A percentile compares a stretch with the other conserved stretches of the same genome.
Evolutionary conservation across 495 filamentous ascomycete species (phyloP).

Genomic region (Halenospora varia): DNA sequence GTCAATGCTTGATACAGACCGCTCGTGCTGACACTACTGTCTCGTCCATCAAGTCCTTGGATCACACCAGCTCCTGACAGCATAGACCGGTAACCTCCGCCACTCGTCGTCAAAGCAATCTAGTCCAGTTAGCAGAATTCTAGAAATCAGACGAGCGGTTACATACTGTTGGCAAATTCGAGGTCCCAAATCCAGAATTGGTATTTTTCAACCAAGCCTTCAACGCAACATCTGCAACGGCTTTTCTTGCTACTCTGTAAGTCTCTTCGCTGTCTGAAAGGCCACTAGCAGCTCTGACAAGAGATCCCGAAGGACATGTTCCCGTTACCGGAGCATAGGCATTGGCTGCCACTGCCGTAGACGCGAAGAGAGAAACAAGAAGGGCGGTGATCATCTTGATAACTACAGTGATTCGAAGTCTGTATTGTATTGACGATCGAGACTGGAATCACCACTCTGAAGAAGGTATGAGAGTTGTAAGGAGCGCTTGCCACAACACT

Average conservation of each 20-base stretch:
- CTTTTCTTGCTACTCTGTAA: slow-evolving; percentile 32
- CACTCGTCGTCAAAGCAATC: slow-evolving; percentile 36
- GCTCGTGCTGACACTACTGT: slow-evolving; percentile 31
- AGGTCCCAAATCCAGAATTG: slow-evolving; percentile 26
- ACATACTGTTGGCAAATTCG: slow-evolving; percentile 17
- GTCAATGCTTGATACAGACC: slow-evolving; percentile 43
- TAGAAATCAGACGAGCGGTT: slow-evolving; percentile 8
- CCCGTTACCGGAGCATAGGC: slow-evolving; percentile 12
- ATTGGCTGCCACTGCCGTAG: neutral
- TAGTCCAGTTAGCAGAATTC: neutral
- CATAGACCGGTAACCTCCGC: slow-evolving; percentile 42
- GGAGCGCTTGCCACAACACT: too few species aligned
- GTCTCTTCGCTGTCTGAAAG: slow-evolving; percentile 18
- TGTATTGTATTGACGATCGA: too few species aligned
- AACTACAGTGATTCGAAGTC: too few species aligned
- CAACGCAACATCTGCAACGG: slow-evolving; percentile 29
- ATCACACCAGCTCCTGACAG: slow-evolving; percentile 43
- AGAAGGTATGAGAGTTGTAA: too few species aligned
- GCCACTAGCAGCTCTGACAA: slow-evolving; percentile 19
- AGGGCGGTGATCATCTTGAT: slow-evolving; percentile 10
- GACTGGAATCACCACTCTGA: too few species aligned
- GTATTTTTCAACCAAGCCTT: slow-evolving; percentile 34
- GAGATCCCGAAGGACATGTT: slow-evolving; percentile 18
- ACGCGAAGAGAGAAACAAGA: slow-evolving; percentile 3
- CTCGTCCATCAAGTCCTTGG: slow-evolving; percentile 37